Base-by-base conservation (phyloP, 805 yeast genomes). In the Phaffomyces antillensis region DNA sequence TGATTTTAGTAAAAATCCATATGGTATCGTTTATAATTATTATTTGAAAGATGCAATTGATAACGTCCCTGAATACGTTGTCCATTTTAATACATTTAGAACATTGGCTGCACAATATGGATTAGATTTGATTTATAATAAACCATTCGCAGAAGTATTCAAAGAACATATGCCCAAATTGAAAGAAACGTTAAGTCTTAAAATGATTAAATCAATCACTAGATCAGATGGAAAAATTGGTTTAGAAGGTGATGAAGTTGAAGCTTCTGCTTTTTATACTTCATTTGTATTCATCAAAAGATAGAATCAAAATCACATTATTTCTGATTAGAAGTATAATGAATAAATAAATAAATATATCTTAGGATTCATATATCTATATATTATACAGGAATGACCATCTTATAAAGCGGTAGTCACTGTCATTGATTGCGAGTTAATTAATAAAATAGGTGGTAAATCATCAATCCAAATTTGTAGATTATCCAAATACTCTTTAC, bases 51-150 rank as follows among this genome's bases (percentile, higher is more conserved):
- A 93, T 66, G 99, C 99, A 0, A 91, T 93, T 40, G 96, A 88
- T 50, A 83, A 93, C 56, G 96, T 93, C 23, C 98, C 98, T 0
- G 99, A 93, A 59, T 93, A 85, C 58, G 95, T 93, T 7, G 96
- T 93, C 7, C 98, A 97, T 1, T 89, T 93, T 64, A 97, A 91
- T 57, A 77, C 82, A 1, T 77, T 93, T 46, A 73, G 96, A 62
- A 77, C 83, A 45, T 66, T 91, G 44, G 95, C 96, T 37, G 87
- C 83, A 58, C 95, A 88, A 47, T 86, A 80, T 61, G 87, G 87
- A 13, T 64, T 91, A 50, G 83, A 79, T 45, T 65, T 93, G 47
- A 75, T 82, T 47, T 78, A 78, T 53, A 82, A 82, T 56, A 81
- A 81, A 70, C 82, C 86, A 42, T 91, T 93, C 55, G 75, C 83